These are phyloP conservation scores for Lactifluus volemus DNA, from an alignment of 768 basidiomycete species.

Conservation along the genomic window DNA sequence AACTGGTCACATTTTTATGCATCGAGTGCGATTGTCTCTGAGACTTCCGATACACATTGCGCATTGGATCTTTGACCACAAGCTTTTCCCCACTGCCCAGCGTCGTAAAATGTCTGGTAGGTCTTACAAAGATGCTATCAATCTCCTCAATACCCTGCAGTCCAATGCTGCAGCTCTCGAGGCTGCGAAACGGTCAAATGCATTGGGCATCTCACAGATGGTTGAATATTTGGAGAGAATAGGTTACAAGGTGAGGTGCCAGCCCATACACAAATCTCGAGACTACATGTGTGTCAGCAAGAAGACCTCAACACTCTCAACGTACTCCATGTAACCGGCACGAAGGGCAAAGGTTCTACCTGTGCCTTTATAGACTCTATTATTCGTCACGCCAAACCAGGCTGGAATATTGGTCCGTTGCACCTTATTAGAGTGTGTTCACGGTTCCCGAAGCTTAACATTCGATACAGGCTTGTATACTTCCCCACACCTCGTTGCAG, in stretches of 20 bases:
- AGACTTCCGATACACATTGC: not conserved
- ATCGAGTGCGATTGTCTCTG: not conserved
- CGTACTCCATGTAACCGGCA: conserved; percentile 94
- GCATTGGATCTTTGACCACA: not conserved
- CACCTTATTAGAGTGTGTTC: not conserved
- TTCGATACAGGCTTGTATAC: conserved; percentile 73
- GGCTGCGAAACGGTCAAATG: conserved; percentile 51
- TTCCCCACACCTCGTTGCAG: conserved; percentile 92
- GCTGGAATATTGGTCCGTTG: conserved; percentile 70
- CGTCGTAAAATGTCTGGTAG: conserved; percentile 47
- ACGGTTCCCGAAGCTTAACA: not conserved
- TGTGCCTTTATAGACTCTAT: conserved; percentile 89
- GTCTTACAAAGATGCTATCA: conserved; percentile 67
- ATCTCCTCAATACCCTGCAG: conserved; percentile 71
- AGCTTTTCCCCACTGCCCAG: not conserved
- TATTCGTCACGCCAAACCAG: conserved; percentile 61
- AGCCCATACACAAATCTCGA: conserved; percentile 16
- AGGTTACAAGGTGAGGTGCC: conserved; percentile 65
- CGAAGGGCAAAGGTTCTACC: conserved; percentile 97
- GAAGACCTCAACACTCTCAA: conserved; percentile 80
- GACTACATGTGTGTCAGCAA: conserved; percentile 38
- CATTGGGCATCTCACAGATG: conserved; percentile 78
- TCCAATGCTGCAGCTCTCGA: conserved; percentile 92
- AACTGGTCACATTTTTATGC: not conserved
- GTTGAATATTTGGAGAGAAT: conserved; percentile 80